phyloP scores from a whole-genome alignment of 2,329 filamentous ascomycete genomes.

The Aureobasidium sp. region DNA sequence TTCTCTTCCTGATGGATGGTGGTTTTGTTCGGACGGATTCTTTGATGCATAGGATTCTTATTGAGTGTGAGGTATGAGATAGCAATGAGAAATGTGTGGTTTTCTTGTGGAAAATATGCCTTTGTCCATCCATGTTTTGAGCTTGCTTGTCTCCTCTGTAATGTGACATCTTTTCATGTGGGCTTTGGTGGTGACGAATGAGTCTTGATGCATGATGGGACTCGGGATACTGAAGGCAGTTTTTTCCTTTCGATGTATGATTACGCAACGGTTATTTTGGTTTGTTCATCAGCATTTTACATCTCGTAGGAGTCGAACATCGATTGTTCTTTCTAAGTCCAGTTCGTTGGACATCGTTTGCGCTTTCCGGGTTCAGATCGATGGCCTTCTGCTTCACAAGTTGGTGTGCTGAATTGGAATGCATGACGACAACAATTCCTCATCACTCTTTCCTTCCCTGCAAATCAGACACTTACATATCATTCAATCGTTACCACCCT shows the following conservation, averaged over 20 bases:
- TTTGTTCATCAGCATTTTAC: background rate
- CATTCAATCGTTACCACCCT: background rate
- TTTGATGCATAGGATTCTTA: background rate
- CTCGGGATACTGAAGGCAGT: background rate
- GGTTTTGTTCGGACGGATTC: background rate
- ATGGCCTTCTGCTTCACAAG: background rate
- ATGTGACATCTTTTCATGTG: too few relatives aligned
- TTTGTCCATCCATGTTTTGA: background rate
- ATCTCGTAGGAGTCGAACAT: background rate
- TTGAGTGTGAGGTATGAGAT: background rate
- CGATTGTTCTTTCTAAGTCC: background rate
- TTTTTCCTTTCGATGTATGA: background rate
- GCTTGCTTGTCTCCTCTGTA: too few relatives aligned
- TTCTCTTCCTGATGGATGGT: background rate
- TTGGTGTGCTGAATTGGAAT: background rate
- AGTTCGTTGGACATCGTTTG: background rate
- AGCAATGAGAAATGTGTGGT: conserved; percentile 1
- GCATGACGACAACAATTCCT: background rate
- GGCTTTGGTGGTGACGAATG: too few relatives aligned
- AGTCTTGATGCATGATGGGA: too few relatives aligned
- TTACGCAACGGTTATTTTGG: background rate
- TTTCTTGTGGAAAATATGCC: background rate
- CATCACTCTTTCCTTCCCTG: background rate
- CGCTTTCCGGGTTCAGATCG: background rate
- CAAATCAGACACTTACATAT: background rate